Conservation (phyloP, 345 rosid genomes). For the Laguncularia racemosa region DNA sequence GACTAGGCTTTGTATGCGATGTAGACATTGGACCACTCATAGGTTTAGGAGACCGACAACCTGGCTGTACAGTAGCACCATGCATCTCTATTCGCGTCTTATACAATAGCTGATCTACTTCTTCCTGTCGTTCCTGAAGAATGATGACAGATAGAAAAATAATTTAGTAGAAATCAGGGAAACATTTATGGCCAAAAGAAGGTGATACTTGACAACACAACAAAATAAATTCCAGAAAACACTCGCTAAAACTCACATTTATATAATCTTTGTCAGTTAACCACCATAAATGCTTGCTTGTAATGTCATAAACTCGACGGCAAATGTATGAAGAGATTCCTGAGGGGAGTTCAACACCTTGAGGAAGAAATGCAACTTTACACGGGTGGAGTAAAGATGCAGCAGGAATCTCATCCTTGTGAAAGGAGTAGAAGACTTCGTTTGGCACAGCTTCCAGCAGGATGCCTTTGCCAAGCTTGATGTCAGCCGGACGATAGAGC, state of each 20-base stretch:
- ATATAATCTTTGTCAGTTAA: constrained; percentile 83
- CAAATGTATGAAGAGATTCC: constrained; percentile 80
- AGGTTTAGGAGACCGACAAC: constrained; percentile 77
- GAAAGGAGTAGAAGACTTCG: constrained; percentile 92
- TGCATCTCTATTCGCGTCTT: constrained; percentile 72
- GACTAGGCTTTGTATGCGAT: constrained; percentile 65
- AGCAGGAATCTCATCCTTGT: constrained; percentile 86
- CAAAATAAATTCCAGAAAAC: too few relatives aligned
- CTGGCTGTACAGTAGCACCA: constrained; percentile 51
- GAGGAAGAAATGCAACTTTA: constrained; percentile 88
- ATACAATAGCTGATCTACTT: constrained; percentile 65
- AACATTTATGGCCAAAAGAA: too few relatives aligned
- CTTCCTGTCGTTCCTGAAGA: constrained; percentile 55
- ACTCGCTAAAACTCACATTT: constrained; percentile 41
- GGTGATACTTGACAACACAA: too few relatives aligned
- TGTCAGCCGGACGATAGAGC: constrained; percentile 80
- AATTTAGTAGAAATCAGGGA: too few relatives aligned
- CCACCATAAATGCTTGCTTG: constrained; percentile 79
- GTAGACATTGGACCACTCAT: constrained; percentile 53
- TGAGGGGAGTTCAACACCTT: constrained; percentile 69
- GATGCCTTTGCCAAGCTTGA: constrained; percentile 82
- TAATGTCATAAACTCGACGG: constrained; percentile 75
- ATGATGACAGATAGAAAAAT: too few relatives aligned
- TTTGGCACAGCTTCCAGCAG: constrained; percentile 80
- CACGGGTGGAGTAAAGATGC: constrained; percentile 88